Evolutionary conservation across 2,329 filamentous ascomycete species (phyloP), one percentile per base, ranked within the genome.

Genomic region (Lecanicillium sp.): DNA sequence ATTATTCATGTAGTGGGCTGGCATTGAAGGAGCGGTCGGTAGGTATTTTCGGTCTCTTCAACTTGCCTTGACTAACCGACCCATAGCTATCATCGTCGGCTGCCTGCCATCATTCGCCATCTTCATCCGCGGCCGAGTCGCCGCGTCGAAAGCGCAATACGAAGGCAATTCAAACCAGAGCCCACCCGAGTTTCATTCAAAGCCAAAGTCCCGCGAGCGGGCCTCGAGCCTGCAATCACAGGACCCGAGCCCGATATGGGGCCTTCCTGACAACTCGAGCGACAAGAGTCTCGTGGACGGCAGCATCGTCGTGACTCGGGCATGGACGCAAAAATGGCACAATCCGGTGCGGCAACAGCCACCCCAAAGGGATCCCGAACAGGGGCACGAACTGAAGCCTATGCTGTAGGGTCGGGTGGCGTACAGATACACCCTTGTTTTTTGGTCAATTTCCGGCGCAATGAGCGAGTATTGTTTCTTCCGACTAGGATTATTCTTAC

Each of bases 11-110:
- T 29, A 54, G 52, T 55, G 54, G 54, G 54, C 50, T 21, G 50
- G 44, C 6, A 54, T 55, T 9, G 54, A 55, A 38, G 54, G 54
- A 44, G 48, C 44, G 7, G 52, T 55, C 17, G 52, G 53, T 55
- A 54, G 3, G 52, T 45, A 39, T 15, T 11, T n/a, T n/a, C 24
- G 14, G 11, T n/a, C 4, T 11, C n/a, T n/a, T 14, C 2, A 14
- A 33, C 35, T 23, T 30, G 3, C 12, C 14, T 12, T 14, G 7
- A 44, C 33, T 44, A 38, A 49, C 32, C 14, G 11, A 3, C 30
- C 12, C 29, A 8, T 49, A 55, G 54, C 54, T 5, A 54, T 55
- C 2, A 47, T 54, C 15, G 52, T 54, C 33, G 54, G 52, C 19
- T 52, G 52, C 15, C 49, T 54, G 8, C 54, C 52, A 14, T 53